Evolutionary conservation across 2,329 filamentous ascomycete genomes (phyloP).

Genomic region (Plectosphaerella plurivora): DNA sequence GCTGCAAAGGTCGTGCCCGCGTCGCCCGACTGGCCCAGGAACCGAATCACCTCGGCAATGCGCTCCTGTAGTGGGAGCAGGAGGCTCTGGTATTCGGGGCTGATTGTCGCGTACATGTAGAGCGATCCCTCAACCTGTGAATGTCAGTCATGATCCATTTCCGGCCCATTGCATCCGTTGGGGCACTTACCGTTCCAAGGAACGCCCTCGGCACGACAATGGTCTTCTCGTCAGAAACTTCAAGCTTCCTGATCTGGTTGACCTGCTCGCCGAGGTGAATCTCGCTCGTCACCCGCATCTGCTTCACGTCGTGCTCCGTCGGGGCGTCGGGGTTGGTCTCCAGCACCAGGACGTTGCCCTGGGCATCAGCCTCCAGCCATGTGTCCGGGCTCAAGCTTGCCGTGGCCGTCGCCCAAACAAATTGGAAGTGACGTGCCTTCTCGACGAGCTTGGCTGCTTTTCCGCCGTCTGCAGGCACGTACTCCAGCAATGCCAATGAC

Average conservation of each 20-base stretch:
- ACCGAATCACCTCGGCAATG: constrained; percentile 62
- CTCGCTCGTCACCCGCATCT: constrained; percentile 72
- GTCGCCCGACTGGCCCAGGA: constrained; percentile 62
- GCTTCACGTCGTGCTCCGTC: constrained; percentile 66
- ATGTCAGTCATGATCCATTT: constrained; percentile 12
- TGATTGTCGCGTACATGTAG: constrained; percentile 82
- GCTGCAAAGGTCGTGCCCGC: constrained; percentile 50
- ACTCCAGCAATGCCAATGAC: constrained; percentile 76
- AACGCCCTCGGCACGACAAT: constrained; percentile 79
- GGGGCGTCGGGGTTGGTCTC: constrained; percentile 67
- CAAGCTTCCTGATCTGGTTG: constrained; percentile 75
- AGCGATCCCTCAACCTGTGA: constrained; percentile 80
- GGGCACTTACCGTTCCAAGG: constrained; percentile 69
- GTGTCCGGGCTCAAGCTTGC: constrained; percentile 66
- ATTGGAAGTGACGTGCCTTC: constrained; percentile 74
- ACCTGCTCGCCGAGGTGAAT: constrained; percentile 89
- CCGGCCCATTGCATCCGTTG: not conserved
- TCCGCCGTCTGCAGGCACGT: constrained; percentile 51
- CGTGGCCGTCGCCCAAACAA: constrained; percentile 77
- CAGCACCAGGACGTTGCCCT: constrained; percentile 84
- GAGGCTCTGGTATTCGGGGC: constrained; percentile 67
- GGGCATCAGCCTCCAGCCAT: constrained; percentile 80
- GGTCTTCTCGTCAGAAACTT: constrained; percentile 61
- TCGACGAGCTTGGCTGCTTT: constrained; percentile 64
- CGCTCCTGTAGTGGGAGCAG: constrained; percentile 76